Evolutionary conservation across 1,284 basidiomycete genomes (phyloP).

Genomic region (Ganoderma lucidum): DNA sequence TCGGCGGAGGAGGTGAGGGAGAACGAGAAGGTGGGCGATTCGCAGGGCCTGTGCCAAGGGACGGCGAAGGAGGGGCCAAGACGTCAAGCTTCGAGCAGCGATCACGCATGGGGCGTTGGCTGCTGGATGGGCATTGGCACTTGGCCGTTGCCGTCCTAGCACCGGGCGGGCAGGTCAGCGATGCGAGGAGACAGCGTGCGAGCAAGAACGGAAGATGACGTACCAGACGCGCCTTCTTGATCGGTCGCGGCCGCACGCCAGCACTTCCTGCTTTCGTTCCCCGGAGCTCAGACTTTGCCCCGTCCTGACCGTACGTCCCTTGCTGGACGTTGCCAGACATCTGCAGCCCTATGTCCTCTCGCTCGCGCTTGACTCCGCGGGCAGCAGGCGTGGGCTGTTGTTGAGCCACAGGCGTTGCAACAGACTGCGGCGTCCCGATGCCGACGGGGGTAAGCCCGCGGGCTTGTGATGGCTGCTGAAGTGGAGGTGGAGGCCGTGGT

Average conservation of each 20-base stretch:
- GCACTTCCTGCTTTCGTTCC: conserved; percentile 49
- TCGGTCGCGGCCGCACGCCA: conserved; percentile 68
- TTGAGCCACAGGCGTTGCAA: conserved; percentile 43
- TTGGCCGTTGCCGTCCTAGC: conserved; percentile 33
- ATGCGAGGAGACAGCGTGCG: background rate
- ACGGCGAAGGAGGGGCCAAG: background rate
- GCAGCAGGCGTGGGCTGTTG: conserved; percentile 32
- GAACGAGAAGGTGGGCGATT: background rate
- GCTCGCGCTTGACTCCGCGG: conserved; percentile 58
- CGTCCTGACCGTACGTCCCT: conserved; percentile 34
- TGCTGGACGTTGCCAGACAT: conserved; percentile 41
- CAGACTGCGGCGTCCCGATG: conserved; percentile 47
- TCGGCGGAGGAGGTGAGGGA: background rate
- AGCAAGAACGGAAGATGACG: conserved; percentile 37
- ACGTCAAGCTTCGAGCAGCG: background rate
- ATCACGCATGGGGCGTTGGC: conserved; percentile 35
- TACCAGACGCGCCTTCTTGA: conserved; percentile 82
- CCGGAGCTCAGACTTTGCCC: conserved; percentile 44
- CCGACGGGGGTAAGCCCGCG: conserved; percentile 43
- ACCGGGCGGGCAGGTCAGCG: conserved; percentile 11
- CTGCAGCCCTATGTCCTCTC: conserved; percentile 37
- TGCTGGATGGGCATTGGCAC: conserved; percentile 31
- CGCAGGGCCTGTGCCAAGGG: background rate
- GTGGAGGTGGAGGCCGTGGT: conserved; percentile 22
- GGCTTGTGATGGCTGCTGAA: conserved; percentile 40